phyloP scores from a whole-genome alignment of 2,329 filamentous ascomycete genomes.

The Fusarium ambrosium region DNA sequence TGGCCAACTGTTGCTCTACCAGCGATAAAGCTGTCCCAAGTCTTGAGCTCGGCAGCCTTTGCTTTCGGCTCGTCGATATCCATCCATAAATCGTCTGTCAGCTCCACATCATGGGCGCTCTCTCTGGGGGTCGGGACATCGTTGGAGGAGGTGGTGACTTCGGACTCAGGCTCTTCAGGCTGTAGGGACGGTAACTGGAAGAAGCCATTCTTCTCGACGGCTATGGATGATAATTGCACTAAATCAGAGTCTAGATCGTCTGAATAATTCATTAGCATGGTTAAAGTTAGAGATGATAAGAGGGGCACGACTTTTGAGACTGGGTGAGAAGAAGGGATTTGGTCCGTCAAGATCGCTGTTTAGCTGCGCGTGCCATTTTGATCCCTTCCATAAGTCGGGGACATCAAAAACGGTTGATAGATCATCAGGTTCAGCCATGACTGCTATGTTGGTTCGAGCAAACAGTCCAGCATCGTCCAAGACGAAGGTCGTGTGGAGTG shows the following conservation, averaged over 20 bases:
- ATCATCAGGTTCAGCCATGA: slow-evolving; percentile 57
- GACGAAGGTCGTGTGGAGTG: slow-evolving; percentile 2
- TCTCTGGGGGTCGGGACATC: slow-evolving; percentile 12
- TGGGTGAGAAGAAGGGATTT: slow-evolving; percentile 60
- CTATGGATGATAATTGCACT: slow-evolving; percentile 36
- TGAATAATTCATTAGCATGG: slow-evolving; percentile 15
- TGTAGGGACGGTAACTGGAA: slow-evolving; percentile 45
- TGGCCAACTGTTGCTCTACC: slow-evolving; percentile 52
- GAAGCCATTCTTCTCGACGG: slow-evolving; percentile 48
- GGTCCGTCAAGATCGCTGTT: slow-evolving; percentile 28
- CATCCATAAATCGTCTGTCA: slow-evolving; percentile 61
- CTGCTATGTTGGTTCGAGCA: slow-evolving; percentile 13
- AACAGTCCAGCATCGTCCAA: slow-evolving; percentile 27
- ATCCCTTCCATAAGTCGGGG: slow-evolving; percentile 71
- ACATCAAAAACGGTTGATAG: slow-evolving; percentile 72
- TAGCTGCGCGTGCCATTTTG: slow-evolving; percentile 60
- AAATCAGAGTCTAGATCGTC: slow-evolving; percentile 30
- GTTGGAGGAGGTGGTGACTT: slow-evolving; percentile 16
- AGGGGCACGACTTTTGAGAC: slow-evolving; percentile 51
- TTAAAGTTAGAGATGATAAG: neutral
- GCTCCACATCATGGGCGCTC: slow-evolving; percentile 18
- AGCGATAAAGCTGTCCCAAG: slow-evolving; percentile 78
- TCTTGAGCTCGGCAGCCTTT: slow-evolving; percentile 64
- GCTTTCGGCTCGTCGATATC: slow-evolving; percentile 50
- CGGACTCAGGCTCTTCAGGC: slow-evolving; percentile 21